Percentiles rank a stretch among this genome's conserved stretches.
These are phyloP conservation scores for Naganishia randhawae DNA, from an alignment of 768 basidiomycete species.

Conservation along the genomic window DNA sequence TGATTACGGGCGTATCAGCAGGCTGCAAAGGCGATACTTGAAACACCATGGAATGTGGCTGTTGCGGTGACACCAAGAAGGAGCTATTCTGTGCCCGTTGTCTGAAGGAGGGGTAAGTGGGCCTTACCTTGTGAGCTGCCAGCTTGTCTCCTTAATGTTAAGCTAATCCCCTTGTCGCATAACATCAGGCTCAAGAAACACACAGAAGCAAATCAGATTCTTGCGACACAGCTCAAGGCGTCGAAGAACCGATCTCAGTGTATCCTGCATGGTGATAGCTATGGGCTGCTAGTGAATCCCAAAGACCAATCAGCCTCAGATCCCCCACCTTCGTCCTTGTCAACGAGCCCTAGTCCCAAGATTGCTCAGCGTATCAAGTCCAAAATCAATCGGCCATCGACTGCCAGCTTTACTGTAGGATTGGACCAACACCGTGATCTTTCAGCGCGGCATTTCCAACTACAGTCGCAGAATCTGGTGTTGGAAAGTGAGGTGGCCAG, in stretches of 20 bases:
- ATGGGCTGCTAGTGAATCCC: background rate
- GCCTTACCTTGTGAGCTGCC: too few relatives aligned
- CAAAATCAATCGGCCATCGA: background rate
- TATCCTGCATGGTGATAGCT: conserved; percentile 17
- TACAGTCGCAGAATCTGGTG: background rate
- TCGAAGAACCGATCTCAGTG: conserved; percentile 19
- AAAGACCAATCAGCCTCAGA: background rate
- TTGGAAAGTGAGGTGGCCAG: background rate
- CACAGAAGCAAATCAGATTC: conserved; percentile 23
- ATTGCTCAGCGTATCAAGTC: background rate
- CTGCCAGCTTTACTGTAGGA: background rate
- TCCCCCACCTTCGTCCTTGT: background rate
- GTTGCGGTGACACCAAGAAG: conserved; percentile 1
- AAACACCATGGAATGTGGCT: conserved; percentile 20
- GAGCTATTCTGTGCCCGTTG: conserved; percentile 20
- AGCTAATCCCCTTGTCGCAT: background rate
- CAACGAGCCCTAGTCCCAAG: background rate
- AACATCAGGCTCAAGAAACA: conserved; percentile 24
- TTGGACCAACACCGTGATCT: background rate
- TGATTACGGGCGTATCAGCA: background rate
- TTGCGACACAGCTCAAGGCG: conserved; percentile 21
- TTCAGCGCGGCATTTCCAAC: background rate
- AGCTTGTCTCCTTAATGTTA: background rate
- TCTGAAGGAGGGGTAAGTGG: conserved; percentile 23
- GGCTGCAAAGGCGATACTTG: background rate